A percentile compares a stretch with the other conserved stretches of the same genome.
Conservation (phyloP, 495 filamentous ascomycete species). For the Penicillium goetzii region DNA sequence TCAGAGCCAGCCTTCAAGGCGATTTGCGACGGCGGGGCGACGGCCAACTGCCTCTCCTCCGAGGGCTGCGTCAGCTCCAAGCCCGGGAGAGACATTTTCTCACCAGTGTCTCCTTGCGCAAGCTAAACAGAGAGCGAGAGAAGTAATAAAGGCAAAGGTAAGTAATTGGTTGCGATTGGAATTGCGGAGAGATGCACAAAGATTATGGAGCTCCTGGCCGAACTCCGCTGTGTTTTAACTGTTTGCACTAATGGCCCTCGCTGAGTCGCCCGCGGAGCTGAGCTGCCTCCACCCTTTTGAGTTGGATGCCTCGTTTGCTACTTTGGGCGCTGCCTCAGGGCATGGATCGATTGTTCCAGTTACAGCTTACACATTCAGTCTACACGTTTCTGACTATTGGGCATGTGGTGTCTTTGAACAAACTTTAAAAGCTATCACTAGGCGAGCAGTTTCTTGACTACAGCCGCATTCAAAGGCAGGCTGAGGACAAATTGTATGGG, state of each 20-base stretch:
- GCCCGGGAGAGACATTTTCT: conserved; percentile 54
- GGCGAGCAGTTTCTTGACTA: conserved; percentile 39
- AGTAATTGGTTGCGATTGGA: conserved; percentile 4
- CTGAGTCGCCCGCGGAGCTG: no score
- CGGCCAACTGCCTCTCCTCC: conserved; percentile 42
- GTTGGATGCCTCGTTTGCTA: background rate
- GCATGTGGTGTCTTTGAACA: background rate
- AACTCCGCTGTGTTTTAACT: conserved; percentile 16
- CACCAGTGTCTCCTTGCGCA: background rate
- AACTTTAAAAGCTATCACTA: conserved; percentile 27
- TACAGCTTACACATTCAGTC: background rate
- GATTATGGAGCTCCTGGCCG: conserved; percentile 11
- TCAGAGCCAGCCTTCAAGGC: conserved; percentile 60
- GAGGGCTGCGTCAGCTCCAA: conserved; percentile 50
- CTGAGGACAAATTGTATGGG: conserved; percentile 47
- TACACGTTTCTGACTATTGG: background rate
- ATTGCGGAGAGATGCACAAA: conserved; percentile 14
- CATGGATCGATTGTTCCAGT: background rate
- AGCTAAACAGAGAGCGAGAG: background rate
- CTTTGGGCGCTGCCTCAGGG: background rate
- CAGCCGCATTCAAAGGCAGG: conserved; percentile 4
- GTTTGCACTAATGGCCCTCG: conserved; percentile 17
- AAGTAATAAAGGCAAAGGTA: background rate
- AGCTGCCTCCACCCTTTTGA: background rate
- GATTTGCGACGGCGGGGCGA: conserved; percentile 50